These are phyloP conservation scores for Podaxis sp. DNA, from an alignment of 768 basidiomycete species.

Conservation along the genomic window DNA sequence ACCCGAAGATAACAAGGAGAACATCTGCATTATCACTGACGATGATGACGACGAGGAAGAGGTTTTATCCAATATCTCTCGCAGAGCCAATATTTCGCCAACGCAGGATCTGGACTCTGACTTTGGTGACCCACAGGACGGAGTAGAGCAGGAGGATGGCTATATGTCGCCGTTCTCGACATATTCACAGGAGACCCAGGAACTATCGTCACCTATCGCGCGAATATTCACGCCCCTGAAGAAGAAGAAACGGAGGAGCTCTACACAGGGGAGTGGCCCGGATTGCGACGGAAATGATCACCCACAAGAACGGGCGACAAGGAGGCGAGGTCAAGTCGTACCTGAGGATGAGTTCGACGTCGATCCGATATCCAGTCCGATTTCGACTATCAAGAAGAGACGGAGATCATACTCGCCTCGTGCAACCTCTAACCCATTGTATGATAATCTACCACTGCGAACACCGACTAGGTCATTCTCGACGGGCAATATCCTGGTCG, in stretches of 20 bases:
- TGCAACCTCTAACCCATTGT: neutral
- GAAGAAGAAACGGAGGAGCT: constrained; percentile 14
- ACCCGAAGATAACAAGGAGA: constrained; percentile 40
- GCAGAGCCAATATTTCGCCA: constrained; percentile 25
- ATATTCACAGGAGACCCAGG: constrained; percentile 54
- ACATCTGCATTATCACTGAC: constrained; percentile 29
- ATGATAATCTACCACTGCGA: neutral
- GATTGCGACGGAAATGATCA: neutral
- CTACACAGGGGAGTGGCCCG: constrained; percentile 8
- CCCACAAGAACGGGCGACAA: neutral
- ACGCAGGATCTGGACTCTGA: constrained; percentile 34
- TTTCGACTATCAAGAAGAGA: constrained; percentile 22
- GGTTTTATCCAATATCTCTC: constrained; percentile 16
- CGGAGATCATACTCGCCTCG: constrained; percentile 2
- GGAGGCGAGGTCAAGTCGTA: neutral
- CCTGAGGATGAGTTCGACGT: constrained; percentile 23
- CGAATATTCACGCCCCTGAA: constrained; percentile 19
- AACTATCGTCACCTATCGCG: constrained; percentile 63
- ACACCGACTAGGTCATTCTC: constrained; percentile 11
- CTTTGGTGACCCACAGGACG: constrained; percentile 38
- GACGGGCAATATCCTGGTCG: constrained; percentile 7
- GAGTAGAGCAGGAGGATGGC: constrained; percentile 74
- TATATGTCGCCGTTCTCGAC: constrained; percentile 74
- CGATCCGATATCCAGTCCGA: constrained; percentile 28
- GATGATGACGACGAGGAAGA: constrained; percentile 28